Evolutionary conservation across 1,284 basidiomycete species (phyloP).

Genomic region (Fomitopsis betulina): DNA sequence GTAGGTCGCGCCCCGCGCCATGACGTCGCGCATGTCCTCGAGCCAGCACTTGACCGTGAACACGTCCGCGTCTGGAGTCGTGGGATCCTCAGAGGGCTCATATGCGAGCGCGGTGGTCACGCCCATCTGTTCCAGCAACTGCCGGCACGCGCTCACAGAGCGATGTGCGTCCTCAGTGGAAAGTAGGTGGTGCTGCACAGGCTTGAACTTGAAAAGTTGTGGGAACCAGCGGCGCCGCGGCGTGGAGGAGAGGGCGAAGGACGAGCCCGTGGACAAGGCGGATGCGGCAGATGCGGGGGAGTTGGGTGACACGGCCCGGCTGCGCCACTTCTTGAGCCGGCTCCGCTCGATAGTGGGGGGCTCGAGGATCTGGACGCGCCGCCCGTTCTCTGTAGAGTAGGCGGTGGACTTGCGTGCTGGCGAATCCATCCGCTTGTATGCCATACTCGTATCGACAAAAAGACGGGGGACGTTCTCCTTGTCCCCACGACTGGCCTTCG

Average conservation of each 20-base stretch:
- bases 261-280: conserved; percentile 30
- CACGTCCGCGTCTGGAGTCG: conserved; percentile 15
- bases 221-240: conserved; percentile 84
- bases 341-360: conserved; percentile 34
- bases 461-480: conserved; percentile 28
- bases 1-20: conserved; percentile 47
- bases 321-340: conserved; percentile 40
- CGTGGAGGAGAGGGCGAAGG: conserved; percentile 38
- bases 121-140: conserved; percentile 70
- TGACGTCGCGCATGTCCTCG: conserved; percentile 47
- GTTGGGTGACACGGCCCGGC: conserved; percentile 28
- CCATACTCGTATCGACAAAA: conserved; percentile 22
- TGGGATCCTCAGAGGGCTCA: conserved; percentile 50
- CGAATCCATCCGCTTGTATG: conserved; percentile 3
- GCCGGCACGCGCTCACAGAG: conserved; percentile 70
- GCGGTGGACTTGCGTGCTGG: conserved; percentile 38
- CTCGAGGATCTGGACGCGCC: conserved; percentile 50
- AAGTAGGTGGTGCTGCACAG: conserved; percentile 57
- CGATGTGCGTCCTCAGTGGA: conserved; percentile 66
- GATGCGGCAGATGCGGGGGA: conserved; percentile 33
- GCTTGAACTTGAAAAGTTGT: conserved; percentile 85
- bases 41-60: conserved; percentile 59
- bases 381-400: conserved; percentile 28
- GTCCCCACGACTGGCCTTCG: conserved; percentile 13
- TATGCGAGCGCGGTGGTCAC: conserved; percentile 66